A percentile compares a stretch with the other conserved stretches of the same genome.
Conservation (phyloP, 2,329 filamentous ascomycete genomes). For the Calonectria pseudoreteaudii region DNA sequence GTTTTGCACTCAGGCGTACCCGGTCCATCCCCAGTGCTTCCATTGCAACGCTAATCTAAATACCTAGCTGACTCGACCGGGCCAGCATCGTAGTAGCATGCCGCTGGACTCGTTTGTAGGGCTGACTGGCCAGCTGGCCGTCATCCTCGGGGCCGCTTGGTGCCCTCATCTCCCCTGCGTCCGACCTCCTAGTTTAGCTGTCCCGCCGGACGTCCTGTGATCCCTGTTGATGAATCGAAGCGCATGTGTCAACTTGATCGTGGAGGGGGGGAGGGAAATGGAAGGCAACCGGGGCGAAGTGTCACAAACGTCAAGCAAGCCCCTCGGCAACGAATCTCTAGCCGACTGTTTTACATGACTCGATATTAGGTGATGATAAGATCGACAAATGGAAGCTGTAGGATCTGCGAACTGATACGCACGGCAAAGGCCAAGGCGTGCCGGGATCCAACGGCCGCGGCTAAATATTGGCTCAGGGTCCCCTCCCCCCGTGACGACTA, state of each 20-base stretch:
- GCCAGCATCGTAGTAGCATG: not conserved
- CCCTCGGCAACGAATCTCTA: not conserved
- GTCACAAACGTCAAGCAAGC: not conserved
- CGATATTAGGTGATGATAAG: not conserved
- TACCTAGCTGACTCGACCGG: not conserved
- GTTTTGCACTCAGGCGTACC: conserved; percentile 5
- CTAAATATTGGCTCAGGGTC: not conserved
- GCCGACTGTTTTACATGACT: not conserved
- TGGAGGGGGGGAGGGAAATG: too few relatives aligned
- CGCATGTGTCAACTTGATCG: not conserved
- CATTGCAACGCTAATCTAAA: not conserved
- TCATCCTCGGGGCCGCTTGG: not conserved
- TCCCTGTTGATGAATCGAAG: not conserved
- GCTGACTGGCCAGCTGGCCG: not conserved
- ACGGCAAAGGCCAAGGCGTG: not conserved
- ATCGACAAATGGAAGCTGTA: not conserved
- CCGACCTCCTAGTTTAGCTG: not conserved
- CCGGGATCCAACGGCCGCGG: not conserved
- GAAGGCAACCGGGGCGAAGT: not conserved
- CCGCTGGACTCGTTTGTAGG: not conserved
- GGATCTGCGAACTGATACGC: not conserved
- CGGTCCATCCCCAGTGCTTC: not conserved
- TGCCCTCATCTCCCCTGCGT: not conserved
- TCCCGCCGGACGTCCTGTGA: not conserved
- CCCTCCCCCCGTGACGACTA: not conserved